phyloP scores from a whole-genome alignment of 164 flowering plant genomes.

The Vitis labrusca region DNA sequence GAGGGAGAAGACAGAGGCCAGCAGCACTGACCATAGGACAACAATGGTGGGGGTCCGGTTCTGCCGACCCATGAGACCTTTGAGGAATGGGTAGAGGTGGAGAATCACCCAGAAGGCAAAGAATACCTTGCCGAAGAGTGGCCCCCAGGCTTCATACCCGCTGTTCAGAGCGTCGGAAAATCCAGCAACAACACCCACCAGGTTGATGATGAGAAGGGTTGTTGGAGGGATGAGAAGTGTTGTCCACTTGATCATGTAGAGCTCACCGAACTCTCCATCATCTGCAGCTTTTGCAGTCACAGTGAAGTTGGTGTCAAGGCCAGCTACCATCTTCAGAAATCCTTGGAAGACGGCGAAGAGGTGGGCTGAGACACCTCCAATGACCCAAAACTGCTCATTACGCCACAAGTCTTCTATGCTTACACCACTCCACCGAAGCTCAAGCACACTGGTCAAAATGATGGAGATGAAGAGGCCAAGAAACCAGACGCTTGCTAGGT shows the following conservation, averaged over 20 bases:
- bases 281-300: conserved; percentile 89
- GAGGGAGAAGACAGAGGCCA: conserved; percentile 95
- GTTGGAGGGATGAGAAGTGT: conserved; percentile 94
- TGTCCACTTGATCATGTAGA: conserved; percentile 89
- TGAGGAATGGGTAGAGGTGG: conserved; percentile 94
- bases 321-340: conserved; percentile 83
- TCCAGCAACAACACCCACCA: conserved; percentile 95
- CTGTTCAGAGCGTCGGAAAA: conserved; percentile 88
- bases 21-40: conserved; percentile 81
- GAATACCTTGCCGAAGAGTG: conserved; percentile 90
- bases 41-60: conserved; percentile 92
- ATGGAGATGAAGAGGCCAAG: conserved; percentile 92
- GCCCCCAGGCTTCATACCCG: conserved; percentile 97
- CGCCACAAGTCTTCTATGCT: conserved; percentile 92
- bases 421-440: conserved; percentile 95
- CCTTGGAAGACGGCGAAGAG: conserved; percentile 99
- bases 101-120: conserved; percentile 92
- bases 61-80: conserved; percentile 96
- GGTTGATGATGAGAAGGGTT: conserved; percentile 72
- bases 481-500: conserved; percentile 77
- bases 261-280: conserved; percentile 84
- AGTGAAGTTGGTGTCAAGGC: conserved; percentile 92
- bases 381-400: conserved; percentile 98
- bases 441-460: conserved; percentile 83
- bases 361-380: conserved; percentile 98